phyloP scores from a whole-genome alignment of 805 yeast species.

The Naumovozyma castellii region DNA sequence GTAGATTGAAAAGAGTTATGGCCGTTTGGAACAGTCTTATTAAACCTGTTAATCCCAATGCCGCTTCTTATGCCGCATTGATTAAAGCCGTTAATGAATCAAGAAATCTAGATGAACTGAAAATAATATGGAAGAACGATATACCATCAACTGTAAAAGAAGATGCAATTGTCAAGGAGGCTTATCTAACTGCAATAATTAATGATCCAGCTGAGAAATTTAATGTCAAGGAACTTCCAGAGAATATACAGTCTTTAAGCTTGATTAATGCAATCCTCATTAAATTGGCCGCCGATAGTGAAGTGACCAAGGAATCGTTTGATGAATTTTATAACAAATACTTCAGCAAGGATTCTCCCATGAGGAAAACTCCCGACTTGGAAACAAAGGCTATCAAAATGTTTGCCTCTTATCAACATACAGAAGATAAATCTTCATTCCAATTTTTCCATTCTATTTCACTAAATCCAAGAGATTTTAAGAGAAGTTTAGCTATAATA shows the following conservation, averaged over 20 bases:
- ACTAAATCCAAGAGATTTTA: constrained; percentile 10
- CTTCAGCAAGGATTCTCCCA: constrained; percentile 5
- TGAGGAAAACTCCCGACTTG: constrained; percentile 9
- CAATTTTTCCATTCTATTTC: constrained; percentile 16
- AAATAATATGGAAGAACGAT: constrained; percentile 21
- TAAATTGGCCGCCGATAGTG: constrained; percentile 9
- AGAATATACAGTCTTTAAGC: constrained; percentile 11
- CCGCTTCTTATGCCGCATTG: constrained; percentile 17
- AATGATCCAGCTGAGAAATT: no score
- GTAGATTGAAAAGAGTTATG: constrained; percentile 18
- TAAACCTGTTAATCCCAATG: constrained; percentile 6
- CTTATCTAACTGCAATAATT: constrained; percentile 13
- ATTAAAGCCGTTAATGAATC: constrained; percentile 17
- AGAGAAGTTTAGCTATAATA: constrained; percentile 10
- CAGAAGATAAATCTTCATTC: constrained; percentile 9
- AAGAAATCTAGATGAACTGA: constrained; percentile 10
- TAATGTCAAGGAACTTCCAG: constrained; percentile 10
- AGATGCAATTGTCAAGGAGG: constrained; percentile 13
- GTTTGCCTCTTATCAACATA: constrained; percentile 14
- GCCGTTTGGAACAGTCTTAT: constrained; percentile 28
- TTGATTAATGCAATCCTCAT: constrained; percentile 18
- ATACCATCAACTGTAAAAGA: constrained; percentile 15
- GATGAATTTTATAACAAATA: constrained; percentile 12
- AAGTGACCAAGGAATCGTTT: constrained; percentile 8
- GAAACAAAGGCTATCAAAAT: constrained; percentile 19